phyloP scores from a whole-genome alignment of 805 yeast species.

The Lachancea waltii region DNA sequence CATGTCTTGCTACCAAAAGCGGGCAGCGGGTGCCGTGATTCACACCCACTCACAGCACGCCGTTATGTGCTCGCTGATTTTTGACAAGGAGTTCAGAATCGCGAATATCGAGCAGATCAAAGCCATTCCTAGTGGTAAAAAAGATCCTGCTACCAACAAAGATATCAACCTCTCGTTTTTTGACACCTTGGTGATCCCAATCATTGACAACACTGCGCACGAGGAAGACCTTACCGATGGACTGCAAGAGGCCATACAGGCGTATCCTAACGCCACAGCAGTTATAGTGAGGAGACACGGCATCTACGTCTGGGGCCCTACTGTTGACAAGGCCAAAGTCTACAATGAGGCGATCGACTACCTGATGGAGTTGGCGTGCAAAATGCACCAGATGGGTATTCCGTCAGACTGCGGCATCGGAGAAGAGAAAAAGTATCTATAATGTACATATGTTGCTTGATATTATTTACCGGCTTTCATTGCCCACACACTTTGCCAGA shows the following conservation, averaged over 20 bases:
- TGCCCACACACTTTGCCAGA: constrained; percentile 26
- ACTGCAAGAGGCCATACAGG: constrained; percentile 54
- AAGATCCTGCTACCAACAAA: constrained; percentile 35
- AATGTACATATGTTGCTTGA: constrained; percentile 6
- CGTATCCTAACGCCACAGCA: constrained; percentile 75
- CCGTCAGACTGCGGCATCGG: constrained; percentile 39
- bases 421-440: constrained; percentile 26
- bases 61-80: constrained; percentile 69
- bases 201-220: constrained; percentile 82
- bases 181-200: constrained; percentile 78
- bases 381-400: constrained; percentile 68
- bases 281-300: constrained; percentile 91
- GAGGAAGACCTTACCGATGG: constrained; percentile 76
- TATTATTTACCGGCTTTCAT: neutral
- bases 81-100: constrained; percentile 64
- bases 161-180: constrained; percentile 61
- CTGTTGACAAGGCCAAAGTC: constrained; percentile 86
- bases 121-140: constrained; percentile 69
- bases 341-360: constrained; percentile 92
- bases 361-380: constrained; percentile 74
- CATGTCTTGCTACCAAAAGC: constrained; percentile 56
- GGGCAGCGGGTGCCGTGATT: constrained; percentile 85
- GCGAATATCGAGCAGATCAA: constrained; percentile 86
- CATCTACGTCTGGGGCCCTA: constrained; percentile 93
- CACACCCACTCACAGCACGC: constrained; percentile 93